Percentiles rank a stretch among this genome's conserved stretches.
Evolutionary conservation across 805 yeast genomes (phyloP).

Genomic region (Yamadazyma scolyti): DNA sequence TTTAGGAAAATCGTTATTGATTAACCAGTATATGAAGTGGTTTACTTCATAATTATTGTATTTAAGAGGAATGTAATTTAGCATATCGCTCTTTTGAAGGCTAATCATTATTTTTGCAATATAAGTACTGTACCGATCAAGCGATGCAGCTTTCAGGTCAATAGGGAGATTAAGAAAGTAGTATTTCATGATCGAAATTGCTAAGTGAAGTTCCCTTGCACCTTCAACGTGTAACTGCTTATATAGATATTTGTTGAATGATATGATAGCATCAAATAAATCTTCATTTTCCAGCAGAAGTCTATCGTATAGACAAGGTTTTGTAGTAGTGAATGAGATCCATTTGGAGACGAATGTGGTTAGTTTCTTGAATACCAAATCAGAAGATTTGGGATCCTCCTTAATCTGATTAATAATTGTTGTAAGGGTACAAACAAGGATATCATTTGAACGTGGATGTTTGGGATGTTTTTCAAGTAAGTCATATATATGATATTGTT

Average conservation of each 20-base stretch:
- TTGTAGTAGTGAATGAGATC: no score
- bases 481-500: slow-evolving; percentile 5
- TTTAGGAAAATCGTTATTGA: slow-evolving; percentile 1
- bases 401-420: slow-evolving; percentile 6
- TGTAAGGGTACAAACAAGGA: slow-evolving; percentile 16
- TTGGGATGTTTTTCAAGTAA: slow-evolving; percentile 12
- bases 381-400: no score
- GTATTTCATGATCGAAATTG: no score
- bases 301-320: no score
- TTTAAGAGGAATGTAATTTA: slow-evolving; percentile 6
- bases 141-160: not conserved
- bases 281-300: slow-evolving; percentile 25
- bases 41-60: slow-evolving; percentile 6
- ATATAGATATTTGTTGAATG: slow-evolving; percentile 5
- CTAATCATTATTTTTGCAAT: slow-evolving; percentile 2
- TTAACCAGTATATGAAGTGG: slow-evolving; percentile 10
- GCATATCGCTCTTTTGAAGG: slow-evolving; percentile 5
- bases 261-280: slow-evolving; percentile 20
- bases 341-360: no score
- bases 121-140: not conserved
- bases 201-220: no score
- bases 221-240: not conserved
- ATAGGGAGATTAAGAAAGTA: not conserved
- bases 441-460: slow-evolving; percentile 18
- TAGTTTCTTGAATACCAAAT: no score